Evolutionary conservation across 2,329 filamentous ascomycete genomes (phyloP).

Genomic region (Colletotrichum eremochloae): DNA sequence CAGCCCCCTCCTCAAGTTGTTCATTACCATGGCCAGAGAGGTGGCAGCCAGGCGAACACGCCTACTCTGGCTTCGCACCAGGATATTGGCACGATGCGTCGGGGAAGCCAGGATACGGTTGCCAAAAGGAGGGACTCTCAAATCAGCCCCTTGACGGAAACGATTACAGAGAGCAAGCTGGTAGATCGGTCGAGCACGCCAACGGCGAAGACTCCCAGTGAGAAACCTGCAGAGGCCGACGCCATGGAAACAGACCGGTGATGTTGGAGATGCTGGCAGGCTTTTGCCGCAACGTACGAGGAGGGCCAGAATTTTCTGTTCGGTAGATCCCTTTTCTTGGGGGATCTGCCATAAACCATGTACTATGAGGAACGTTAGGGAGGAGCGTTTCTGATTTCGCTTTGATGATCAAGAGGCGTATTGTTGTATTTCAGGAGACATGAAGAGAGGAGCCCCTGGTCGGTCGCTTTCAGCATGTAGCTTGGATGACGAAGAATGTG

Average conservation of each 20-base stretch:
- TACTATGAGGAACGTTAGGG: constrained; percentile 41
- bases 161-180: constrained; percentile 51
- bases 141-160: constrained; percentile 55
- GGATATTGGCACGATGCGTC: constrained; percentile 60
- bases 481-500: constrained; percentile 39
- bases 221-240: constrained; percentile 43
- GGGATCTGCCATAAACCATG: constrained; percentile 37
- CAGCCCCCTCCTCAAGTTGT: constrained; percentile 75
- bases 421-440: constrained; percentile 40
- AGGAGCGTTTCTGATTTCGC: constrained; percentile 41
- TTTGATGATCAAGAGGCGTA: constrained; percentile 42
- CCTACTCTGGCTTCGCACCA: constrained; percentile 68
- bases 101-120: constrained; percentile 62
- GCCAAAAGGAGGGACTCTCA: constrained; percentile 56
- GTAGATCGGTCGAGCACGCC: constrained; percentile 45
- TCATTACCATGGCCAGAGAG: constrained; percentile 76
- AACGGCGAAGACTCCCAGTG: constrained; percentile 45
- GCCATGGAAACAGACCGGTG: constrained; percentile 47
- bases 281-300: neutral
- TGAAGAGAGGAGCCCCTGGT: constrained; percentile 41
- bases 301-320: constrained; percentile 11
- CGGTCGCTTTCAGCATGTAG: constrained; percentile 42
- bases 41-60: constrained; percentile 76
- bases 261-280: constrained; percentile 31
- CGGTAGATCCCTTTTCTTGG: constrained; percentile 8